These are phyloP conservation scores for Dysphania ambrosioides DNA, from an alignment of 148 eudicot species.

Conservation along the genomic window DNA sequence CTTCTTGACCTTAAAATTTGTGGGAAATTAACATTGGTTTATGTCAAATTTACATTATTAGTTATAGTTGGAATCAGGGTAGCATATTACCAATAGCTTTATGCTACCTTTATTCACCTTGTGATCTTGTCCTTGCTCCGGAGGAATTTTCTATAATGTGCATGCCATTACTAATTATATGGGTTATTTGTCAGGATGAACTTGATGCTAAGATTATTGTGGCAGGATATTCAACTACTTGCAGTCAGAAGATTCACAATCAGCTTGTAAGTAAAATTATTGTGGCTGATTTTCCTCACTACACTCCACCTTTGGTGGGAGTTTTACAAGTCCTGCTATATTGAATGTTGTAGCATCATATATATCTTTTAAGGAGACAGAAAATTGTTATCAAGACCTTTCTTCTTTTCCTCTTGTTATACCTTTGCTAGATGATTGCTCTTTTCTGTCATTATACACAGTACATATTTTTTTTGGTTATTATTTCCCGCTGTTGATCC, in stretches of 20 bases:
- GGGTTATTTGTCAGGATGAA: constrained; percentile 56
- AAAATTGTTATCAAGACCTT: too few species aligned
- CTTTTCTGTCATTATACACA: too few species aligned
- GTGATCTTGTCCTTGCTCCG: constrained; percentile 3
- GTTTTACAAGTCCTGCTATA: not conserved
- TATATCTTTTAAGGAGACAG: too few species aligned
- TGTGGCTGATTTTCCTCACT: not conserved
- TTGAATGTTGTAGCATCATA: not conserved
- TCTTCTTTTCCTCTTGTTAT: too few species aligned
- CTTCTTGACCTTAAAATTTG: not conserved
- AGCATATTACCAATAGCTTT: not conserved
- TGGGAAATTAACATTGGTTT: not conserved
- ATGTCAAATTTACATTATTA: not conserved
- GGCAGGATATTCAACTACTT: constrained; percentile 92
- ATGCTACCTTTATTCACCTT: constrained; percentile 6
- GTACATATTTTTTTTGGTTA: too few species aligned
- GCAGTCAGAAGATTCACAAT: constrained; percentile 98
- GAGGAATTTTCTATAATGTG: constrained; percentile 8
- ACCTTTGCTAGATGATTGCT: too few species aligned
- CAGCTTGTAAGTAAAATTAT: constrained; percentile 81
- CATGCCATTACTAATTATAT: constrained; percentile 14
- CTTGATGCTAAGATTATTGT: constrained; percentile 76
- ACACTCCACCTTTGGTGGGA: not conserved
- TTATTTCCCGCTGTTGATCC: too few species aligned
- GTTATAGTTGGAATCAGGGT: not conserved